Evolutionary conservation across 345 rosid genomes (phyloP).

Genomic region (Cardamine chenopodiifolia): DNA sequence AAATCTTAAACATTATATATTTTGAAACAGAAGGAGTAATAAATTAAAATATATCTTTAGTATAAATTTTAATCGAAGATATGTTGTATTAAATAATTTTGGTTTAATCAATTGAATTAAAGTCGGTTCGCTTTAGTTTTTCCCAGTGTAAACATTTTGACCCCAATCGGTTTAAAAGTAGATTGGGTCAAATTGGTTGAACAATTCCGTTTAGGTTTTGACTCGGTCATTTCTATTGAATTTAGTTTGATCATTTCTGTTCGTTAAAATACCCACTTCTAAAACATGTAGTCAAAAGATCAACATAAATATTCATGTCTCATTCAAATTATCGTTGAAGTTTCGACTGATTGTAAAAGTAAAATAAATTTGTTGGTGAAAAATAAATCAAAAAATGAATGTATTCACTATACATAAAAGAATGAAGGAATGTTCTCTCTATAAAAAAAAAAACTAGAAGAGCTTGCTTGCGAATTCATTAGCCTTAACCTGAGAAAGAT

Average conservation of each 20-base stretch:
- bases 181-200: conserved; percentile 2
- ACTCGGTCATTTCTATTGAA: neutral
- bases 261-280: neutral
- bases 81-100: too few species aligned
- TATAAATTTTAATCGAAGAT: too few species aligned
- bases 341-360: neutral
- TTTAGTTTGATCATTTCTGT: neutral
- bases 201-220: neutral
- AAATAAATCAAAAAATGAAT: conserved; percentile 38
- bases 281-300: neutral
- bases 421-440: conserved; percentile 26
- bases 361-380: neutral
- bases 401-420: conserved; percentile 32
- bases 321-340: neutral
- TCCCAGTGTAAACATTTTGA: neutral
- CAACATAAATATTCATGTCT: neutral
- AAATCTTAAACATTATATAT: too few species aligned
- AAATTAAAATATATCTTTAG: too few species aligned
- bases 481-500: conserved; percentile 25
- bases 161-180: neutral
- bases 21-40: too few species aligned
- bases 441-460: conserved; percentile 26
- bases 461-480: conserved; percentile 50
- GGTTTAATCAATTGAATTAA: neutral
- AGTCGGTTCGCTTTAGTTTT: neutral